Conservation (phyloP, 768 basidiomycete genomes). For the Cystofilobasidium macerans region DNA sequence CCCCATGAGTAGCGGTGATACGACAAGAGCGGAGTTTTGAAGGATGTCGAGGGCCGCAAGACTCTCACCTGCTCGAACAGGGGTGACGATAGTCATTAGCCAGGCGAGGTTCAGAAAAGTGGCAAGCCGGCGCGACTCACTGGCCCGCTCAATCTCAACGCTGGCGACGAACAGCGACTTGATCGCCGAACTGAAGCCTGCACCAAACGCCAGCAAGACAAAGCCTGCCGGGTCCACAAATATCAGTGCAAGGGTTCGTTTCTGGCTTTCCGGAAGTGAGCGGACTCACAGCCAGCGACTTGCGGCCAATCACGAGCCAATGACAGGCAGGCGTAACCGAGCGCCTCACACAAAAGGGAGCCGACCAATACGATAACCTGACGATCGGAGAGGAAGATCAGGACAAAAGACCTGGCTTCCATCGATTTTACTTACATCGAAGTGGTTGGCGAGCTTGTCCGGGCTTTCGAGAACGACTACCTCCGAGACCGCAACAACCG, state of each 20-base stretch:
- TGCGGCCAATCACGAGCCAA: not conserved
- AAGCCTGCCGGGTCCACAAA: not conserved
- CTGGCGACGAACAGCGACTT: conserved; percentile 1
- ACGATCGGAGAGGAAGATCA: not conserved
- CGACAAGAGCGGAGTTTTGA: not conserved
- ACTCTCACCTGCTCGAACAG: not conserved
- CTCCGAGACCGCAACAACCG: not conserved
- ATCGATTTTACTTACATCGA: not conserved
- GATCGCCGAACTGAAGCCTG: not conserved
- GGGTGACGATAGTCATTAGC: not conserved
- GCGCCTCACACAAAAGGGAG: not conserved
- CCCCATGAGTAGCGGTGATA: not conserved
- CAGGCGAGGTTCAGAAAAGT: not conserved
- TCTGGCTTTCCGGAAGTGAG: not conserved
- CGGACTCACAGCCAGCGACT: not conserved
- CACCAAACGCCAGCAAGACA: not conserved
- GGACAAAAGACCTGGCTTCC: too few species aligned
- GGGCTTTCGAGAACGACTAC: not conserved
- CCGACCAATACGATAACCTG: not conserved
- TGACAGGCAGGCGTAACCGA: not conserved
- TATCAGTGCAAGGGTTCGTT: not conserved
- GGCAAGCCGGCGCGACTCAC: too few species aligned
- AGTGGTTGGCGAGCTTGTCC: not conserved
- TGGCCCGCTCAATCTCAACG: not conserved
- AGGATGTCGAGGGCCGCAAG: not conserved